Evolutionary conservation across 75 land plant genomes (phyloP).

Genomic region (Sequoia sempervirens): DNA sequence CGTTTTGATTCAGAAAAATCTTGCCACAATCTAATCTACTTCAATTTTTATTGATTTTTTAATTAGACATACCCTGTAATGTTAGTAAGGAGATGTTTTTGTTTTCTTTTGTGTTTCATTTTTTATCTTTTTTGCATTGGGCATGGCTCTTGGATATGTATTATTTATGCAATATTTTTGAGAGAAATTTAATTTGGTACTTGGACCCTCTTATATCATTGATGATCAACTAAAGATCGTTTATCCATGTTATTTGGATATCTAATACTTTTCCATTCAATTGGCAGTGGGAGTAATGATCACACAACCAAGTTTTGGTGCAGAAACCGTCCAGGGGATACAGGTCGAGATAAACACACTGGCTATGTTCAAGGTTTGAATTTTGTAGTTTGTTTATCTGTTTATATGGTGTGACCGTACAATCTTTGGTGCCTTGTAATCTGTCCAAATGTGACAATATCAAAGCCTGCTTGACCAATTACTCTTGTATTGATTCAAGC

Average conservation of each 20-base stretch:
- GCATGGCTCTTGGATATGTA: neutral
- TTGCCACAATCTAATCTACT: neutral
- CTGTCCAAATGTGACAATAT: neutral
- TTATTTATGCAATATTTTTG: neutral
- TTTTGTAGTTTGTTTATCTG: neutral
- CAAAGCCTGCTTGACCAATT: neutral
- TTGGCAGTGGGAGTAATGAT: conserved; percentile 96
- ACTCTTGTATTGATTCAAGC: neutral
- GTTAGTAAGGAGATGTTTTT: neutral
- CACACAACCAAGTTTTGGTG: conserved; percentile 99
- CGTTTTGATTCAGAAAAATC: neutral
- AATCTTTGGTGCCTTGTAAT: neutral
- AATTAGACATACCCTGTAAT: neutral
- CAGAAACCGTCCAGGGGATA: conserved; percentile 95
- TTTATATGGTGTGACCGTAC: neutral
- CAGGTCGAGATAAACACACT: conserved; percentile 66
- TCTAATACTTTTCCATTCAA: conserved; percentile 5
- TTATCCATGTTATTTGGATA: neutral
- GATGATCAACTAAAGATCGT: neutral
- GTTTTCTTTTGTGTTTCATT: neutral
- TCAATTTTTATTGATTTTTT: neutral
- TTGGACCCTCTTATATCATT: neutral
- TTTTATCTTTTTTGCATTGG: neutral
- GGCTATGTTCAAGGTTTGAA: conserved; percentile 3
- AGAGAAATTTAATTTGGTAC: neutral